A percentile compares a stretch with the other conserved stretches of the same genome.
Evolutionary conservation across 2,329 filamentous ascomycete species (phyloP).

Genomic region (Alternaria rosae): DNA sequence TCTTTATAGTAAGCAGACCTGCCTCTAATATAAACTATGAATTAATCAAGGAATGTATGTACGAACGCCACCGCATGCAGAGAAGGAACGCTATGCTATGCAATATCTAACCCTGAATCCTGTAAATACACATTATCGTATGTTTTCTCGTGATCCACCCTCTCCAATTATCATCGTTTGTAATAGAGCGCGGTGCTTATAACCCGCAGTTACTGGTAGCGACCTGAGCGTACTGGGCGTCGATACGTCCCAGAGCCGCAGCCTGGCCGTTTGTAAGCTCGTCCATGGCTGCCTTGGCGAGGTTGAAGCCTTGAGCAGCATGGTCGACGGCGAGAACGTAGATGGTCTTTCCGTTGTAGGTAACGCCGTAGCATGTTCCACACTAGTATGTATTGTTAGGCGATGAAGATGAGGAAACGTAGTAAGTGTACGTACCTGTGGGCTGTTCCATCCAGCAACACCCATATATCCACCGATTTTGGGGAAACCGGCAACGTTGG

Average conservation of each 20-base stretch:
- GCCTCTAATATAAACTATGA: conserved; percentile 7
- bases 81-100: conserved; percentile 9
- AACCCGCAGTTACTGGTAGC: conserved; percentile 46
- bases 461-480: conserved; percentile 59
- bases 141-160: neutral
- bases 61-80: conserved; percentile 12
- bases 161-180: neutral
- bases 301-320: conserved; percentile 57
- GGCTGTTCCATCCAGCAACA: conserved; percentile 55
- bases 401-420: neutral
- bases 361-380: conserved; percentile 61
- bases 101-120: conserved; percentile 2
- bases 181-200: conserved; percentile 12
- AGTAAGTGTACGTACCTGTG: conserved; percentile 30
- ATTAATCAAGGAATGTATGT: conserved; percentile 18
- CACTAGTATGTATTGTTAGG: conserved; percentile 48
- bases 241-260: conserved; percentile 54
- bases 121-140: conserved; percentile 12
- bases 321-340: conserved; percentile 60
- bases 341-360: conserved; percentile 57
- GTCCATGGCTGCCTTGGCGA: conserved; percentile 59
- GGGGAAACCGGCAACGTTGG: conserved; percentile 56
- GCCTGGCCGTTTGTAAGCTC: conserved; percentile 58
- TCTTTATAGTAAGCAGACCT: neutral
- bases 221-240: conserved; percentile 51